Evolutionary conservation across 1,284 basidiomycete genomes (phyloP).

Genomic region (Tilletia indica): DNA sequence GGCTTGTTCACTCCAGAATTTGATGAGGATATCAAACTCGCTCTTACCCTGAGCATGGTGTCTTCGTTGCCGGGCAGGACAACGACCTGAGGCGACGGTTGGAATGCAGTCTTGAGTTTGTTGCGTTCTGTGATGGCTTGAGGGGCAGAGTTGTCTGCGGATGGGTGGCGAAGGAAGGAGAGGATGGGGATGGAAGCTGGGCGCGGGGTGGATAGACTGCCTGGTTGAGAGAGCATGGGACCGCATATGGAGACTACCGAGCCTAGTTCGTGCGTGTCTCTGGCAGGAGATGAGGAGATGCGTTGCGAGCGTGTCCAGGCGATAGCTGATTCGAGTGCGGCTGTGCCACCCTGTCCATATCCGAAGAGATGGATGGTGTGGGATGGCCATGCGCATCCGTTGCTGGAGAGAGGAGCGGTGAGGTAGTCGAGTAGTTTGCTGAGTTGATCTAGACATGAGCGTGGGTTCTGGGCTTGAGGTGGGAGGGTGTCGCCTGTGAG

Average conservation of each 20-base stretch:
- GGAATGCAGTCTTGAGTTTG: not conserved
- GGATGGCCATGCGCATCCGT: slow-evolving; percentile 6
- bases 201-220: not conserved
- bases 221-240: not conserved
- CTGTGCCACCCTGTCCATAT: slow-evolving; percentile 16
- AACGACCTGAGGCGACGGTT: not conserved
- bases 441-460: not conserved
- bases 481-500: slow-evolving; percentile 12
- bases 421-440: slow-evolving; percentile 1
- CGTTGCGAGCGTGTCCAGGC: not conserved
- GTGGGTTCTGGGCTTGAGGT: not conserved
- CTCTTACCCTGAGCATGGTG: not conserved
- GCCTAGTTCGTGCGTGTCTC: not conserved
- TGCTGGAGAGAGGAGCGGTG: not conserved
- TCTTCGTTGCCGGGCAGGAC: slow-evolving; percentile 13
- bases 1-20: not conserved
- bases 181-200: not conserved
- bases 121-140: slow-evolving; percentile 4
- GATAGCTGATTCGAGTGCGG: not conserved
- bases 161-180: slow-evolving; percentile 11
- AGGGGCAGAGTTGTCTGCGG: slow-evolving; percentile 1
- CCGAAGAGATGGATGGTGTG: slow-evolving; percentile 1
- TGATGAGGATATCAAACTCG: slow-evolving; percentile 10
- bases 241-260: slow-evolving; percentile 6
- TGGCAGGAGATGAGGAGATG: not conserved